Base-by-base conservation (phyloP, 108 stramenopile species). In the Pelagomonas calceolata region DNA sequence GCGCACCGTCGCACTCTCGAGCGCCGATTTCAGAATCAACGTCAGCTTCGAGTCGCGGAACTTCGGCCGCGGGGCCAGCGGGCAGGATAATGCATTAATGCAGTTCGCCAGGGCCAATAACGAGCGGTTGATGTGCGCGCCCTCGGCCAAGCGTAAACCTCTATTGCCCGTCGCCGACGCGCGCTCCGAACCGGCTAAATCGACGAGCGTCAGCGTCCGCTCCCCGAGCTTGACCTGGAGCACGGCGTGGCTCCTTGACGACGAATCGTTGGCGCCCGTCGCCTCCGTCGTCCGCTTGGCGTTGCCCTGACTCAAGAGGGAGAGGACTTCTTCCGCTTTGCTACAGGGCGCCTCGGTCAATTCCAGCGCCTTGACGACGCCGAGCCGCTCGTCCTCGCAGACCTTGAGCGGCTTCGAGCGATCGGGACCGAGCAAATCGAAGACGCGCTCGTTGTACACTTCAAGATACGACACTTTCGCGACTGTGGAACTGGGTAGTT, bases 1-100 rank as follows among this genome's bases (percentile, higher is more conserved):
- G 32, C 76, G 78, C 65, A 79, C 83, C 30, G 70, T 34, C 14
- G 80, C 82, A 26, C 21, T 26, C 68, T 81, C 82, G n/a, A 84
- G 79, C 14, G 79, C 78, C 68, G 78, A 51, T 79, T 86, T 83
- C 29, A 86, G 76, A 37, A 86, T 72, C 71, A 79, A 82, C 32
- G 85, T 86, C 39, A 86, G 82, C 81, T 86, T 86, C 51, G 77
- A 79, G 76, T 86, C 85, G 35, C 85, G 84, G 80, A 83, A 86
- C 78, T 85, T 85, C 14, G 83, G 82, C 70, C 81, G 81, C 36
- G 73, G 63, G 9, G 66, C 36, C 34, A 71, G 68, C 31, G 30
- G 33, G 30, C 72, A 78, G 34, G 82, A 67, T 16, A 85, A 79
- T 7, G 81, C 71, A 64, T 86, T 85, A 77, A 84, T 86, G 68